phyloP scores from a whole-genome alignment of 768 basidiomycete genomes.

The Auriscalpium orientale region DNA sequence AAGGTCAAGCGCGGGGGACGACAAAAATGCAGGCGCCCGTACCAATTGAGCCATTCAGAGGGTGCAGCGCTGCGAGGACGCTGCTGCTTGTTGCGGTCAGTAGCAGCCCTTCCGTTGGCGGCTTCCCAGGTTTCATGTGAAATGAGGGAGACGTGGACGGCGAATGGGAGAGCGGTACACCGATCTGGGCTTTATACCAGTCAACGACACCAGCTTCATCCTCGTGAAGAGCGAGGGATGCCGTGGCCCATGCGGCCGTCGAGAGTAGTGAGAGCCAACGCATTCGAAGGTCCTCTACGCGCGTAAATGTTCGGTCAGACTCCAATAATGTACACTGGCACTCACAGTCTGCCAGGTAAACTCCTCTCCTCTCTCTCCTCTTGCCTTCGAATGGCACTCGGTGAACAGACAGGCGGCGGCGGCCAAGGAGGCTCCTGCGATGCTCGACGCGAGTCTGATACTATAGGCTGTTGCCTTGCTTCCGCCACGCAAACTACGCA shows the following conservation, averaged over 20 bases:
- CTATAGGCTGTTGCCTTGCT: no score
- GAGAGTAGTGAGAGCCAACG: constrained; percentile 6
- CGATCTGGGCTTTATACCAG: constrained; percentile 78
- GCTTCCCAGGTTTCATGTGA: constrained; percentile 26
- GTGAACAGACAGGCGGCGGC: no score
- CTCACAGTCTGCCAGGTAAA: no score
- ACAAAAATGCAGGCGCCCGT: constrained; percentile 16
- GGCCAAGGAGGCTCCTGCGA: no score
- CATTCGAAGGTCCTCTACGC: not conserved
- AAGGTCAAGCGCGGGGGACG: not conserved
- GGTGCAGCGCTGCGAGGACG: constrained; percentile 68
- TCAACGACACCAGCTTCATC: constrained; percentile 77
- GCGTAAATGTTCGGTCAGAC: no score
- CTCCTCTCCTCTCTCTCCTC: no score
- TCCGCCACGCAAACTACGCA: no score
- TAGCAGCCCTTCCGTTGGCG: constrained; percentile 38
- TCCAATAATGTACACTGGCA: no score
- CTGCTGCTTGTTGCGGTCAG: constrained; percentile 66
- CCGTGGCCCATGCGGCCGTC: constrained; percentile 12
- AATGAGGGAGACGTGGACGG: constrained; percentile 52
- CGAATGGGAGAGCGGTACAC: constrained; percentile 55
- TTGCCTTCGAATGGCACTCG: no score
- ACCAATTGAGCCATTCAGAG: constrained; percentile 68
- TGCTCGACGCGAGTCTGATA: no score
- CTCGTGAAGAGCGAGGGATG: constrained; percentile 49